Conservation (phyloP, 305 asterid species). For the Ruellia speciosa region DNA sequence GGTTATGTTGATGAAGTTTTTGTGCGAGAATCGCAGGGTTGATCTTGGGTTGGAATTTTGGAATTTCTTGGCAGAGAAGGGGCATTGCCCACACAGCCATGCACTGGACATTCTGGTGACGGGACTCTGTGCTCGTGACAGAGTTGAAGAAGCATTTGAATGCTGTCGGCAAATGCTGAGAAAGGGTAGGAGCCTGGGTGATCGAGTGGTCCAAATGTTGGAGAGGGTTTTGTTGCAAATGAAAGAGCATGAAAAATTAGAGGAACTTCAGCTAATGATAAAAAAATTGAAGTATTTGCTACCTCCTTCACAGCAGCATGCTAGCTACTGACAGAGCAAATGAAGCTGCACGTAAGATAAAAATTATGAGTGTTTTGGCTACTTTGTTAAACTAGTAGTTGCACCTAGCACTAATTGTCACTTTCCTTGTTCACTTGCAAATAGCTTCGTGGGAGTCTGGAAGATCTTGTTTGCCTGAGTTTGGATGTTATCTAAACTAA, state of each 20-base stretch:
- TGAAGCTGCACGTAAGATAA: too few relatives aligned
- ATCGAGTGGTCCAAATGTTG: conserved; percentile 39
- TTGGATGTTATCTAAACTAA: too few relatives aligned
- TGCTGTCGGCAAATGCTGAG: conserved; percentile 67
- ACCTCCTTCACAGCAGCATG: conserved; percentile 32
- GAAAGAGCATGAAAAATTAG: conserved; percentile 40
- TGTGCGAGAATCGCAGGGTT: conserved; percentile 52
- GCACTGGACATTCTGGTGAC: conserved; percentile 73
- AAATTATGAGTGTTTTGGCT: too few relatives aligned
- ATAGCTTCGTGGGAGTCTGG: too few relatives aligned
- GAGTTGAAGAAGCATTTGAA: conserved; percentile 58
- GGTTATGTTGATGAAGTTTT: conserved; percentile 70
- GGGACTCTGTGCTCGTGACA: conserved; percentile 71
- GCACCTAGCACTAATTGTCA: too few relatives aligned
- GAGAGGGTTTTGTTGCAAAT: conserved; percentile 48
- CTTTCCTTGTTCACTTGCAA: too few relatives aligned
- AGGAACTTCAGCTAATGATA: conserved; percentile 36
- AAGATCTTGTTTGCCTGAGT: too few relatives aligned
- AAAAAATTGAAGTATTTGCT: conserved; percentile 38
- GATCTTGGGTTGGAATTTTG: conserved; percentile 72
- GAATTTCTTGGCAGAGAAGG: conserved; percentile 60
- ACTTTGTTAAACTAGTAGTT: too few relatives aligned
- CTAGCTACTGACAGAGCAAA: neutral
- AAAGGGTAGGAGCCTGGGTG: conserved; percentile 63
- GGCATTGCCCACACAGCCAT: conserved; percentile 81